phyloP scores from a whole-genome alignment of 2,329 filamentous ascomycete species.

The Stemphylium vesicarium region DNA sequence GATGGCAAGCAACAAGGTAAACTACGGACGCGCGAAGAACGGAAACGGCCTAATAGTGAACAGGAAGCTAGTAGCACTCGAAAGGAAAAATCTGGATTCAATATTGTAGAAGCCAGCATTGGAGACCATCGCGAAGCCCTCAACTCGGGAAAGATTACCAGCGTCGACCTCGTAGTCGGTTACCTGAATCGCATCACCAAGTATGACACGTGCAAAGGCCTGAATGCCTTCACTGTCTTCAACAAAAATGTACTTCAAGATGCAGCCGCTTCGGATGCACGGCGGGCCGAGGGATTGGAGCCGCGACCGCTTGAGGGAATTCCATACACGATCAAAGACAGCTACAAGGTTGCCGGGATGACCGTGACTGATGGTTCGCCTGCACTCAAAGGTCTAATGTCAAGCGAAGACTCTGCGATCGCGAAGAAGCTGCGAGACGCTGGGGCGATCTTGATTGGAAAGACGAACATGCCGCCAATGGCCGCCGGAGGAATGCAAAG shows the following conservation, averaged over 20 bases:
- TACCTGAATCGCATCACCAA: slow-evolving; percentile 57
- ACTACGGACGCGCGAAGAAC: neutral
- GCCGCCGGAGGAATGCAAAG: slow-evolving; percentile 65
- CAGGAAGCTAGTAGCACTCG: neutral
- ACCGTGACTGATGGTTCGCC: slow-evolving; percentile 62
- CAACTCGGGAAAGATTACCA: slow-evolving; percentile 48
- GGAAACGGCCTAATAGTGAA: neutral
- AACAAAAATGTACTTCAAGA: slow-evolving; percentile 56
- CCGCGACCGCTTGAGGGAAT: slow-evolving; percentile 60
- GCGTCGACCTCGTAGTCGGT: slow-evolving; percentile 54
- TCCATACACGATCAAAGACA: slow-evolving; percentile 65
- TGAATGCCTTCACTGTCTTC: slow-evolving; percentile 59
- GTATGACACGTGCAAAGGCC: slow-evolving; percentile 53
- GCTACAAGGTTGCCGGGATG: slow-evolving; percentile 61
- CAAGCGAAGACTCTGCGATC: slow-evolving; percentile 61
- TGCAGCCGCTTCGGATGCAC: slow-evolving; percentile 56
- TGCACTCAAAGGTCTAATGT: slow-evolving; percentile 58
- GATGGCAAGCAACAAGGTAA: slow-evolving; percentile 6
- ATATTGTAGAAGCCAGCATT: slow-evolving; percentile 58
- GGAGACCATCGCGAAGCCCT: slow-evolving; percentile 54
- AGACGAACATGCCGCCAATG: slow-evolving; percentile 67
- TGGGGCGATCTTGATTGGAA: slow-evolving; percentile 60
- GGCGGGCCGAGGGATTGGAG: slow-evolving; percentile 48
- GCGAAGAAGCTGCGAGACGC: slow-evolving; percentile 56
- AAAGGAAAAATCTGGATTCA: slow-evolving; percentile 8